Base-by-base conservation (phyloP, 352 stramenopile species). In the Phytophthora hibernalis region DNA sequence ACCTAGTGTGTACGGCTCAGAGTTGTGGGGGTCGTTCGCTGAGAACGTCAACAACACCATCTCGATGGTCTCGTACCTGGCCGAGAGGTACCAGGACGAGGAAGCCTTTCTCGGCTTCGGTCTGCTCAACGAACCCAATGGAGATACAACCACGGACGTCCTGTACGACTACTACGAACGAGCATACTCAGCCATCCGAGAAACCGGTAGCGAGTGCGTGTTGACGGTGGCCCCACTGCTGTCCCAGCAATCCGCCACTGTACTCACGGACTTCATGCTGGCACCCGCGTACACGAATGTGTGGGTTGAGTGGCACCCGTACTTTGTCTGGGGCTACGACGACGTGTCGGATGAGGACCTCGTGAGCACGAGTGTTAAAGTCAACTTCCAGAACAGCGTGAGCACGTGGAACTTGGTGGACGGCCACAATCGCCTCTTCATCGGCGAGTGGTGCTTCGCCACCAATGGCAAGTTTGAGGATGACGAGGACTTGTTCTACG, bases 291-390 rank as follows among this genome's bases (percentile, higher is more conserved):
- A 85, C 58, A 82, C 54, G 26, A 95, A 93, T 53, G 82, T 93
- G 10, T 93, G 85, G 87, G 77, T 92, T 24, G 87, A 95, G 31
- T 95, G 85, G 83, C 87, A 95, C 49, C 82, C 70, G 40, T 95
- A 93, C 70, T 93, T 93, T 54, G 72, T 93, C 1, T 95, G 85
- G 87, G 87, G 87, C 57, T 92, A 89, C 68, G 79, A 93, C 52
- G 38, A 81, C 9, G 64, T 76, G 18, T 81, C 68, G 18, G 82
- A 91, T 22, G 57, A 64, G 5, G 71, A 89, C 18, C 37, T 95
- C 8, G 58, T 92, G 35, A 71, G 72, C 53, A 67, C 66, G 3
- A 67, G 74, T 3, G 75, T 92, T 15, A 80, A 70, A 10, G 57
- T 80, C n/a, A 84, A 68, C 21, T 86, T 72, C 66, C 70, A 51